A percentile compares a stretch with the other conserved stretches of the same genome.
These are phyloP conservation scores for Suhomyces atakaporum DNA, from an alignment of 1,139 yeast genomes.

Conservation along the genomic window DNA sequence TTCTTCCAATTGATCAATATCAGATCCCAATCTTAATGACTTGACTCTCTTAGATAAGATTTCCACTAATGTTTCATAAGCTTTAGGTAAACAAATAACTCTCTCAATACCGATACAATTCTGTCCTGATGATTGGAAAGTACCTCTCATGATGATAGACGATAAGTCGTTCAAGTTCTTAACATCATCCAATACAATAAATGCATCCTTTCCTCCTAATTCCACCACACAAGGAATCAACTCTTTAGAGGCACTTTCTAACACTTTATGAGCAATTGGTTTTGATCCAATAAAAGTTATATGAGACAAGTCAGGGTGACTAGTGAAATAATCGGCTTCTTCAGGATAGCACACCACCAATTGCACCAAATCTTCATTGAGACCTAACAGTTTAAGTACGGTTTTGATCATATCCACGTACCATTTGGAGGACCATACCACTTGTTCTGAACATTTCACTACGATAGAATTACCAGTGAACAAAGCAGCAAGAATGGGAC, in stretches of 20 bases:
- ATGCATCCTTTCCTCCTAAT: slow-evolving; percentile 93
- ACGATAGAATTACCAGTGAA: slow-evolving; percentile 91
- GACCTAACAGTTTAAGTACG: slow-evolving; percentile 71
- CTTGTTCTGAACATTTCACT: slow-evolving; percentile 92
- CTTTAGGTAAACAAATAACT: slow-evolving; percentile 71
- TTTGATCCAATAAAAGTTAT: slow-evolving; percentile 95
- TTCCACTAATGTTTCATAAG: slow-evolving; percentile 62
- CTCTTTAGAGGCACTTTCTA: slow-evolving; percentile 75
- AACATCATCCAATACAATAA: slow-evolving; percentile 77
- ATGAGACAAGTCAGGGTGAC: slow-evolving; percentile 81
- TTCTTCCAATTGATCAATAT: slow-evolving; percentile 84
- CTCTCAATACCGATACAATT: slow-evolving; percentile 97
- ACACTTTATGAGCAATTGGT: slow-evolving; percentile 87
- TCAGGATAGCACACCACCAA: slow-evolving; percentile 77
- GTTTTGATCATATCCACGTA: slow-evolving; percentile 68
- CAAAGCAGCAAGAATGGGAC: slow-evolving; percentile 85
- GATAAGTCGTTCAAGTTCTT: slow-evolving; percentile 60
- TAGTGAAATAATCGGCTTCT: slow-evolving; percentile 80
- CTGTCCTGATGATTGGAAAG: slow-evolving; percentile 96
- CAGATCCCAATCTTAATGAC: slow-evolving; percentile 76
- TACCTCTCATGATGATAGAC: slow-evolving; percentile 86
- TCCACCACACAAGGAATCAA: slow-evolving; percentile 94
- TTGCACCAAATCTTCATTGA: slow-evolving; percentile 82
- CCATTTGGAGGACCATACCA: slow-evolving; percentile 89
- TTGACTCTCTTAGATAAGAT: slow-evolving; percentile 60